phyloP scores from a whole-genome alignment of 352 stramenopile genomes.

The Pythium brassicae region DNA sequence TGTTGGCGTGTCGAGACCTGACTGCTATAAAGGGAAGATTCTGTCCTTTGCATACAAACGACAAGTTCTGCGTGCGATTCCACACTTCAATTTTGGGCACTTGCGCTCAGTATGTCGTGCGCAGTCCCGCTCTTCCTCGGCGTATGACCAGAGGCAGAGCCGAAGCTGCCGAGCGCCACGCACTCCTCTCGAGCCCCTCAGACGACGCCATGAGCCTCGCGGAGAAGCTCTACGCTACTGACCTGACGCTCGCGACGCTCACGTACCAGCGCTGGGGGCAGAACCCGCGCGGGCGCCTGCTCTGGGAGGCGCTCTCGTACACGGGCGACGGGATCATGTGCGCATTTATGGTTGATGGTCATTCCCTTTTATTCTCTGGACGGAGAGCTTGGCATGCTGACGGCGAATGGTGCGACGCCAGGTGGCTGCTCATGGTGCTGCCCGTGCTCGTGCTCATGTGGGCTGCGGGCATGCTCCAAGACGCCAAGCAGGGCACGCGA shows the following conservation, averaged over 20 bases:
- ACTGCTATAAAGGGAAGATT: too few relatives aligned
- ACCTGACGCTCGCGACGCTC: slow-evolving; percentile 68
- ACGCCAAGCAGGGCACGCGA: slow-evolving; percentile 21
- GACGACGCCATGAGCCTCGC: slow-evolving; percentile 38
- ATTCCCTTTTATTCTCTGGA: background rate
- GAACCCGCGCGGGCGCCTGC: slow-evolving; percentile 32
- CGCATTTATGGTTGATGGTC: slow-evolving; percentile 7
- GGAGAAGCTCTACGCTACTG: slow-evolving; percentile 64
- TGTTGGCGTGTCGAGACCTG: too few relatives aligned
- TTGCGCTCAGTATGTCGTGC: background rate
- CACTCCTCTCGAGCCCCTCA: slow-evolving; percentile 8
- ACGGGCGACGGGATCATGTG: slow-evolving; percentile 83
- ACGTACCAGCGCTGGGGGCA: slow-evolving; percentile 65
- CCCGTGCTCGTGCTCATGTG: slow-evolving; percentile 35
- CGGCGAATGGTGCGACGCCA: slow-evolving; percentile 5
- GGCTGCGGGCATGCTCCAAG: slow-evolving; percentile 23
- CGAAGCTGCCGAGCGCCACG: slow-evolving; percentile 6
- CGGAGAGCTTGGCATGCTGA: background rate
- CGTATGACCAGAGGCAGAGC: background rate
- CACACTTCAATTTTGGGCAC: background rate
- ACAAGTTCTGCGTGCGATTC: too few relatives aligned
- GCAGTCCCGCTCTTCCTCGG: background rate
- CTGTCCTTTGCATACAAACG: too few relatives aligned
- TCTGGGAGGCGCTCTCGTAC: slow-evolving; percentile 78
- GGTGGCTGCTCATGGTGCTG: slow-evolving; percentile 56